Conservation (phyloP, 2,329 filamentous ascomycete species). For the Graphium sp. region DNA sequence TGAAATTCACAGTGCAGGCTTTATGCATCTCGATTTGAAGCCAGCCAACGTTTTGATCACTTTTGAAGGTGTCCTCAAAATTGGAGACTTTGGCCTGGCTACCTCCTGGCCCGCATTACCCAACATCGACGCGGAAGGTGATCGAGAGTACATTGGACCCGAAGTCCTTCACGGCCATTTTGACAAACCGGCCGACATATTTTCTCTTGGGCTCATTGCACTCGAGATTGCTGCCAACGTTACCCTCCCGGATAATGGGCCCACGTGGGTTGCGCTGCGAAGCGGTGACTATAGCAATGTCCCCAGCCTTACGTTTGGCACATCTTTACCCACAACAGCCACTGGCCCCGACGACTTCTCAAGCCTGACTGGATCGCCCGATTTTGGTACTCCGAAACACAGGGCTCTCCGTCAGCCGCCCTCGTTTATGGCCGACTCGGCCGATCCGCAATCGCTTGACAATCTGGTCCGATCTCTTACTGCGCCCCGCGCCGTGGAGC, state of each 20-base stretch:
- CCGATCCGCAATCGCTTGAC: constrained; percentile 62
- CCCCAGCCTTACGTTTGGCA: constrained; percentile 72
- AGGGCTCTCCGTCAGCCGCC: constrained; percentile 48
- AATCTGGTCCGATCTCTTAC: constrained; percentile 82
- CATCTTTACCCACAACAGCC: constrained; percentile 18
- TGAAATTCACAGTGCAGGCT: constrained; percentile 76
- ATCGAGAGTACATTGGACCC: constrained; percentile 89
- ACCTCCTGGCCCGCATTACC: constrained; percentile 59
- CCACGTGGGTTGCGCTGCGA: constrained; percentile 77
- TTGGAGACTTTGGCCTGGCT: constrained; percentile 75
- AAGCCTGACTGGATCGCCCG: no score
- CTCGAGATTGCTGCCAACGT: constrained; percentile 92
- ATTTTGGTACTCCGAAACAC: constrained; percentile 27
- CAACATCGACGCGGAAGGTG: constrained; percentile 77
- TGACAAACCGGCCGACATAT: constrained; percentile 85
- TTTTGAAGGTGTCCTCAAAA: constrained; percentile 68
- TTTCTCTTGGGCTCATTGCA: constrained; percentile 85
- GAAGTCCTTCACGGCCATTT: constrained; percentile 78
- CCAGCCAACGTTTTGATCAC: constrained; percentile 72
- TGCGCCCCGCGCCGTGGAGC: constrained; percentile 50
- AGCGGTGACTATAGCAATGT: constrained; percentile 81
- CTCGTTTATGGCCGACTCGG: constrained; percentile 70
- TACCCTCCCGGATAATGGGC: constrained; percentile 80
- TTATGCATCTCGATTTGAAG: constrained; percentile 74
- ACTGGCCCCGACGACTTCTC: no score